Evolutionary conservation across 805 yeast genomes (phyloP), one percentile per base, ranked within the genome.

Genomic region (Debaryomyces hansenii): DNA sequence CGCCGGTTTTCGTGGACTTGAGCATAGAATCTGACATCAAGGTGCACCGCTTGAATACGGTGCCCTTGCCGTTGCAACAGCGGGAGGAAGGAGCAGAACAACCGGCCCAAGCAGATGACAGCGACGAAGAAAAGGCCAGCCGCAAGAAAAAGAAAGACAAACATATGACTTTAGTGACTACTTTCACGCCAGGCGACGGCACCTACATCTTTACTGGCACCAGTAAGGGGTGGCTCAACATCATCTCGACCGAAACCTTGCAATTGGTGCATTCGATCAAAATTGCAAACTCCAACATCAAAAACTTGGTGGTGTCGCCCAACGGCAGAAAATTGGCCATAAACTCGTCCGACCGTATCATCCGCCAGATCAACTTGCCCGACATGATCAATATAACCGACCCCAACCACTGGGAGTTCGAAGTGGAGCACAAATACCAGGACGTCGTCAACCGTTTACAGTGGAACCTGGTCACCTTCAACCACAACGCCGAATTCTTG

Each of bases 381-480:
- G 77, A 75, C 49, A 57, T 74, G 57, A 51, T 66, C 46, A 66
- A 67, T 51, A 51, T 53, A 40, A 41, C 40, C n/a, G 48, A 55
- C 29, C 55, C 60, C 1, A 70, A 66, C 32, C 63, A 68, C 6
- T 70, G 74, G 78, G 82, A 75, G 20, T 69, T 90, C 40, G 89
- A 83, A 45, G 70, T 84, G 5, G 91, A 85, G 53, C 92, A 87
- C 59, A 83, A 81, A 57, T 91, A 89, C 60, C 96, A 90, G 63
- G 97, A 91, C 63, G 89, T 89, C 40, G 96, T 91, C 31, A 91
- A 90, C 64, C 72, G 85, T 51, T 71, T 90, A 40, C 96, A 89
- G 60, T 91, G 97, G 97, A 90, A 90, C 61, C 74, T 89, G 0
- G 83, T 89, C 4, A 70, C 83, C 8, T 84, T 87, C 66, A 87